A percentile compares a stretch with the other conserved stretches of the same genome.
These are phyloP conservation scores for Cyanodermella asteris DNA, from an alignment of 2,329 filamentous ascomycete species.

Conservation along the genomic window DNA sequence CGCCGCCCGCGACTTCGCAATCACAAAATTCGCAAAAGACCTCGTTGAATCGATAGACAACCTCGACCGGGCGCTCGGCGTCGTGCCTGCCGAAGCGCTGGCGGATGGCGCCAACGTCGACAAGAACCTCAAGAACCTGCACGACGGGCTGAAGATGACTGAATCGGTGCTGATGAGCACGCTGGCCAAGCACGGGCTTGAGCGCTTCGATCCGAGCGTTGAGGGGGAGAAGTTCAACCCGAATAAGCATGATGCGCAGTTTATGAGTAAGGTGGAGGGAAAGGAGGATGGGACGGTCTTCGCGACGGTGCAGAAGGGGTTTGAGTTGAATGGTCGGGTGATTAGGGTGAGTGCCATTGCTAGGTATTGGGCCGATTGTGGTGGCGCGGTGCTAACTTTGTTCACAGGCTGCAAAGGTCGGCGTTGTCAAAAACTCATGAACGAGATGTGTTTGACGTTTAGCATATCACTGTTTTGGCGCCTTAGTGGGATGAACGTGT, in stretches of 20 bases:
- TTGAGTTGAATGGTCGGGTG: conserved; percentile 74
- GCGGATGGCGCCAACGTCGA: conserved; percentile 15
- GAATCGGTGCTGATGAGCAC: conserved; percentile 71
- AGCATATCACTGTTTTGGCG: too few relatives aligned
- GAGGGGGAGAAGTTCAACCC: conserved; percentile 78
- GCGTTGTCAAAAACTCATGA: conserved; percentile 66
- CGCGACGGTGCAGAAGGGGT: conserved; percentile 86
- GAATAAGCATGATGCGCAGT: conserved; percentile 89
- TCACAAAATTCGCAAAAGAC: conserved; percentile 84
- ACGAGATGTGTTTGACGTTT: too few relatives aligned
- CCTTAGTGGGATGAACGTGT: too few relatives aligned
- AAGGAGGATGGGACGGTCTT: conserved; percentile 86
- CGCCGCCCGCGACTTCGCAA: conserved; percentile 71
- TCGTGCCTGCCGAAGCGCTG: conserved; percentile 56
- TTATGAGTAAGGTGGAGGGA: conserved; percentile 68
- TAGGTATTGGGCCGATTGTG: conserved; percentile 1
- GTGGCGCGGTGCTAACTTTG: conserved; percentile 3
- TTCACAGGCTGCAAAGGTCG: conserved; percentile 62
- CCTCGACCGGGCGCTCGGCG: conserved; percentile 73
- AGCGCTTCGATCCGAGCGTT: conserved; percentile 56
- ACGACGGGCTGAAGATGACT: conserved; percentile 89
- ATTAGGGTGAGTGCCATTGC: conserved; percentile 35
- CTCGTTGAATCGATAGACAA: conserved; percentile 92
- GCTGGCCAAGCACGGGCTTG: conserved; percentile 80
- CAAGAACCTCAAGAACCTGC: conserved; percentile 57